A percentile compares a stretch with the other conserved stretches of the same genome.
Conservation (phyloP, 2,329 filamentous ascomycete genomes). For the Aspergillus hortae region DNA sequence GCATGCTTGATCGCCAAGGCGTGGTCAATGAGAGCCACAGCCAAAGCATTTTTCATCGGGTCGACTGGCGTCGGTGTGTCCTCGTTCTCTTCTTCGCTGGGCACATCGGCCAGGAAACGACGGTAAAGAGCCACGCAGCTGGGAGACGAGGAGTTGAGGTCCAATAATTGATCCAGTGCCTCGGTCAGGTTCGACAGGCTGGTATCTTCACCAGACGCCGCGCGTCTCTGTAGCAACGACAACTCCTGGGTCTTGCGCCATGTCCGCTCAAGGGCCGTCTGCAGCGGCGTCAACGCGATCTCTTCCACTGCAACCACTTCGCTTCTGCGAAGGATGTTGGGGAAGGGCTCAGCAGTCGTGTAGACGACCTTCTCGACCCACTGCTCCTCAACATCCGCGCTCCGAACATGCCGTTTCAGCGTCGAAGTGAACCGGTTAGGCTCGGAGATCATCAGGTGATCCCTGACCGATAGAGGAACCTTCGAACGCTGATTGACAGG, state of each 20-base stretch:
- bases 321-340: constrained; percentile 82
- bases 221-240: constrained; percentile 67
- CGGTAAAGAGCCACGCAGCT: constrained; percentile 76
- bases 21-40: constrained; percentile 83
- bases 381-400: constrained; percentile 65
- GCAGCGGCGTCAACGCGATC: constrained; percentile 66
- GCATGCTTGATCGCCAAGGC: constrained; percentile 83
- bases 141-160: constrained; percentile 68
- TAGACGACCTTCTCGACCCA: constrained; percentile 81
- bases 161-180: constrained; percentile 72
- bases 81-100: constrained; percentile 39
- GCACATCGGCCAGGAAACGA: constrained; percentile 60
- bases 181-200: constrained; percentile 68
- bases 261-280: constrained; percentile 88
- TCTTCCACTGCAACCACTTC: constrained; percentile 72
- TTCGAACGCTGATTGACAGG: constrained; percentile 85
- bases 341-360: constrained; percentile 80
- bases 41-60: constrained; percentile 71
- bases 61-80: constrained; percentile 49
- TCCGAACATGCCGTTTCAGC: constrained; percentile 64
- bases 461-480: constrained; percentile 76
- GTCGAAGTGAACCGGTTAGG: constrained; percentile 78
- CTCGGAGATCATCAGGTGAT: constrained; percentile 75
- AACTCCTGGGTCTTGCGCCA: constrained; percentile 88
- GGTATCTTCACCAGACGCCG: constrained; percentile 69